These are phyloP conservation scores for Corymbia citriodora DNA, from an alignment of 441 rosid genomes.

Conservation along the genomic window DNA sequence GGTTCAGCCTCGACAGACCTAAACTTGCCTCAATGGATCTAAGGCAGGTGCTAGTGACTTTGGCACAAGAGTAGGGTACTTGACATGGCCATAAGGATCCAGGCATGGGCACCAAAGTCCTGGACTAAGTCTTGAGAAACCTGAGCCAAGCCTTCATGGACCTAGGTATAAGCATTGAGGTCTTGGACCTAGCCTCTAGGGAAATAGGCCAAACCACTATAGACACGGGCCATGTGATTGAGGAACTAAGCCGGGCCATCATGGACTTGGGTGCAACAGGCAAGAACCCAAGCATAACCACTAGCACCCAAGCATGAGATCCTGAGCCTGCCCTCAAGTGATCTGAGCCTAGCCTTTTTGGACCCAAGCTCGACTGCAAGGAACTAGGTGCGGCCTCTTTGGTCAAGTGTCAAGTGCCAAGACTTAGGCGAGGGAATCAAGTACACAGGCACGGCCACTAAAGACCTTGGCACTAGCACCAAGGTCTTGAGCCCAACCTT, in stretches of 20 bases:
- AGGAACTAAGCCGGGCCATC: neutral
- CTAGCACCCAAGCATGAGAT: accelerated
- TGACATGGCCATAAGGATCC: neutral
- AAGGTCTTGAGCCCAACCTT: neutral
- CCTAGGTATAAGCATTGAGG: neutral
- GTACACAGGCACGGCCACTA: neutral
- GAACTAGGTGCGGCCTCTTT: neutral
- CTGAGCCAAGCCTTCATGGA: neutral
- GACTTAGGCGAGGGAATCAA: neutral
- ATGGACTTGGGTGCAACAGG: neutral
- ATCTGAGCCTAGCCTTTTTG: accelerated
- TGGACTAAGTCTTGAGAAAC: neutral
- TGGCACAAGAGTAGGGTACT: neutral
- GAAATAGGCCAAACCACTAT: neutral
- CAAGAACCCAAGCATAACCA: neutral
- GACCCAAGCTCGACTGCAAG: neutral
- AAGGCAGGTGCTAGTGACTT: neutral
- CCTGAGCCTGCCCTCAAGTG: accelerated
- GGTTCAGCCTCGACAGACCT: accelerated
- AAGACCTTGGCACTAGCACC: neutral
- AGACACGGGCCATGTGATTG: neutral
- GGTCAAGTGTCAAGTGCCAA: neutral
- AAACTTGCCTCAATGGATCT: neutral
- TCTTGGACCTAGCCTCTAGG: neutral
- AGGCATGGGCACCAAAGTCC: accelerated